phyloP scores from a whole-genome alignment of 257 asterid genomes.

The Fraxinus pennsylvanica region DNA sequence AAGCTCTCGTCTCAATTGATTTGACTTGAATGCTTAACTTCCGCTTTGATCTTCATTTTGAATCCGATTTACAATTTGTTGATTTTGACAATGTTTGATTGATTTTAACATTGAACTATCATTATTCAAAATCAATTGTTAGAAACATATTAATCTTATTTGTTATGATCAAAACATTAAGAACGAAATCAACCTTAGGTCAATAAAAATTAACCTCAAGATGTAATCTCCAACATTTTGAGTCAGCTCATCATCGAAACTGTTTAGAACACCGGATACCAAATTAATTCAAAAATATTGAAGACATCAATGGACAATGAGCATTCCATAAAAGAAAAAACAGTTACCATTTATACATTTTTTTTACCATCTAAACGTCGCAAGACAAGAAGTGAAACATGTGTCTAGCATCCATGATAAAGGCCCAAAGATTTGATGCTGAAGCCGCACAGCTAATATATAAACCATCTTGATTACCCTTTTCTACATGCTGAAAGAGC shows the following conservation, averaged over 20 bases:
- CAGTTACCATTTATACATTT: not conserved
- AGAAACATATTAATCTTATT: no score
- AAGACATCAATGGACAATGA: constrained; percentile 26
- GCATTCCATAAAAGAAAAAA: constrained; percentile 12
- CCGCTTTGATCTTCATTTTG: no score
- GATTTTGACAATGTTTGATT: no score
- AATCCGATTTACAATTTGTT: no score
- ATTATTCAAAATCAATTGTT: no score
- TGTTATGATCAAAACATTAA: no score
- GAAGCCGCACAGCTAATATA: constrained; percentile 3
- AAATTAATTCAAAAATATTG: constrained; percentile 36
- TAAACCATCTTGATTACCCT: not conserved
- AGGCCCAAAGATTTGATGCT: not conserved
- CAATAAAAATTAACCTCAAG: constrained; percentile 53
- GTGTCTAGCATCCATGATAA: constrained; percentile 5
- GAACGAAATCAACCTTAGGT: no score
- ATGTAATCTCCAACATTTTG: constrained; percentile 79
- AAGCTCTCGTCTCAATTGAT: no score
- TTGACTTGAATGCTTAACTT: no score
- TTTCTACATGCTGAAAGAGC: not conserved
- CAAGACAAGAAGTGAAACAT: not conserved
- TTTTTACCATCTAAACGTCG: not conserved
- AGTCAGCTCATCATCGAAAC: constrained; percentile 74
- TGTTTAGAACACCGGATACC: constrained; percentile 87
- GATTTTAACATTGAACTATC: no score